Conservation (phyloP, 139 green algal genomes). For the Haematococcus lacustris region DNA sequence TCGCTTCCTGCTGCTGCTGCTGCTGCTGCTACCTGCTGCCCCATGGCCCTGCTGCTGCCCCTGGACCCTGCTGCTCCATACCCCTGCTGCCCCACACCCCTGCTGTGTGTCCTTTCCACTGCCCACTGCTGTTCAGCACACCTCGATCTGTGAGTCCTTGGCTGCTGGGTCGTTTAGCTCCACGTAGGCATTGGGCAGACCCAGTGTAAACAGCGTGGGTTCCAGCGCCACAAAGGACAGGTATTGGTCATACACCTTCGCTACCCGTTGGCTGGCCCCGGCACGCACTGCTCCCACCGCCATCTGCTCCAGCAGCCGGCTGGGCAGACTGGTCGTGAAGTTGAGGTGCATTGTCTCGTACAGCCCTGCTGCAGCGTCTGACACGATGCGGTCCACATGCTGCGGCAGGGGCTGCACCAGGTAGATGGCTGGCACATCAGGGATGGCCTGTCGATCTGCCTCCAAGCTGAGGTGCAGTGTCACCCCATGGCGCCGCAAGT, state of each 20-base stretch:
- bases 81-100: no score
- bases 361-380: slow-evolving; percentile 63
- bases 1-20: no score
- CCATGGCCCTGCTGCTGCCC: no score
- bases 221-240: slow-evolving; percentile 86
- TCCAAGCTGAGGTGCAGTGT: slow-evolving; percentile 92
- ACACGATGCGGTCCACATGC: slow-evolving; percentile 64
- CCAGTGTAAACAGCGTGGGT: slow-evolving; percentile 81
- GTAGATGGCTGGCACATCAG: slow-evolving; percentile 95
- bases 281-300: slow-evolving; percentile 60
- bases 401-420: slow-evolving; percentile 69
- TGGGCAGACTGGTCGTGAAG: slow-evolving; percentile 70
- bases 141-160: slow-evolving; percentile 83
- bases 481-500: slow-evolving; percentile 86
- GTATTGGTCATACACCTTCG: slow-evolving; percentile 59
- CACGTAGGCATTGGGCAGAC: slow-evolving; percentile 71
- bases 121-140: slow-evolving; percentile 8
- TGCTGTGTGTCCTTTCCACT: no score
- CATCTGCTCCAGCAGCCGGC: slow-evolving; percentile 73
- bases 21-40: no score
- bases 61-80: no score
- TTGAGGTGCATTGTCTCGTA: slow-evolving; percentile 94
- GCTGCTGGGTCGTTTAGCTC: slow-evolving; percentile 87
- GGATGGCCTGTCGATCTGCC: slow-evolving; percentile 79
- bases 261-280: slow-evolving; percentile 16